phyloP scores from a whole-genome alignment of 192 early-diverging fungal genomes.

The Linnemannia exigua region DNA sequence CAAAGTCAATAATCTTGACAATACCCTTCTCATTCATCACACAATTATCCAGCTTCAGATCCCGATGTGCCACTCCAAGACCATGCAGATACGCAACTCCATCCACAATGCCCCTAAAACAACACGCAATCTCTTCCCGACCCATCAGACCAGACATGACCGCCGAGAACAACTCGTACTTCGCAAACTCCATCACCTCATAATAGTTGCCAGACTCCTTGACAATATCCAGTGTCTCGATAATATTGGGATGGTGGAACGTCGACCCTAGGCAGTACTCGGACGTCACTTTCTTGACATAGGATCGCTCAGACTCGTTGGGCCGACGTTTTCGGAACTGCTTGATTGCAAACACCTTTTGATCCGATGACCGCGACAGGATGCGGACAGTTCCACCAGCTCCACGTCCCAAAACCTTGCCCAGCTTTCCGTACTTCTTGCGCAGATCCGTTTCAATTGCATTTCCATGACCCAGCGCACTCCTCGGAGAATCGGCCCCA shows the following conservation, averaged over 20 bases:
- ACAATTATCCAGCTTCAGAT: conserved; percentile 93
- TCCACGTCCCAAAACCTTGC: conserved; percentile 76
- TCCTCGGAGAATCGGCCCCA: not conserved
- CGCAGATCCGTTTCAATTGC: conserved; percentile 32
- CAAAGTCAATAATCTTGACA: conserved; percentile 97
- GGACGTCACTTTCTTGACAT: conserved; percentile 85
- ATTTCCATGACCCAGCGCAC: conserved; percentile 23
- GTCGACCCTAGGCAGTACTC: conserved; percentile 89
- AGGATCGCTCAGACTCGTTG: conserved; percentile 79
- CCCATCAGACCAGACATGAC: conserved; percentile 84
- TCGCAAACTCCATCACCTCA: conserved; percentile 93
- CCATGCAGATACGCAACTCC: conserved; percentile 91
- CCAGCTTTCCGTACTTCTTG: conserved; percentile 73
- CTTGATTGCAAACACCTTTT: conserved; percentile 81
- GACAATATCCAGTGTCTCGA: conserved; percentile 84
- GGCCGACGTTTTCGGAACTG: conserved; percentile 80
- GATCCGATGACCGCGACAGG: conserved; percentile 70
- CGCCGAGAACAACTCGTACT: conserved; percentile 87
- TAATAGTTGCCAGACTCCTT: conserved; percentile 75
- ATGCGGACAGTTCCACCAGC: conserved; percentile 82
- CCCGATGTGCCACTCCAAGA: conserved; percentile 94
- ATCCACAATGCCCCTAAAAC: conserved; percentile 85
- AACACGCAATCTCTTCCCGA: conserved; percentile 86
- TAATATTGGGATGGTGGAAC: conserved; percentile 82
- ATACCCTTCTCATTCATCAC: conserved; percentile 80